Conservation (phyloP, 441 rosid species). For the Jatropha multifida region DNA sequence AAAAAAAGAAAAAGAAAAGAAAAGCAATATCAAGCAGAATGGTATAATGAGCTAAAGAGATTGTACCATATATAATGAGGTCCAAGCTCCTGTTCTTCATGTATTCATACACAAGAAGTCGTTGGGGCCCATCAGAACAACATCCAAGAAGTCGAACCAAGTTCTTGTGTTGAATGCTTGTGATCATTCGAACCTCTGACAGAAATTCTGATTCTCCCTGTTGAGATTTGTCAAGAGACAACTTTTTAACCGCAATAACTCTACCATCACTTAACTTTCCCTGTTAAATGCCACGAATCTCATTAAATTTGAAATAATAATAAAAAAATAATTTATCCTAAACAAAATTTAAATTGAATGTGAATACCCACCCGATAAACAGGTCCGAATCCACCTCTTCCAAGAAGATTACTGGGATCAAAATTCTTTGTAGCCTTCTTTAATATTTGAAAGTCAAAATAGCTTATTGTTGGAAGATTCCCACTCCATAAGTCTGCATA, state of each 20-base stretch:
- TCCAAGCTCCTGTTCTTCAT: slow-evolving; percentile 61
- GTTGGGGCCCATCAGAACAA: slow-evolving; percentile 52
- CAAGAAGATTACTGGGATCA: slow-evolving; percentile 30
- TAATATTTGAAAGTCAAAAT: slow-evolving; percentile 29
- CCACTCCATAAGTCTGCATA: slow-evolving; percentile 40
- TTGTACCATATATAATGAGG: slow-evolving; percentile 45
- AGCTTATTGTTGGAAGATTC: slow-evolving; percentile 37
- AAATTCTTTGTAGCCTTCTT: slow-evolving; percentile 33
- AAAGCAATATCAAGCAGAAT: too few species aligned
- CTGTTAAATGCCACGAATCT: slow-evolving; percentile 24
- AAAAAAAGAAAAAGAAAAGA: too few species aligned
- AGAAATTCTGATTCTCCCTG: slow-evolving; percentile 81
- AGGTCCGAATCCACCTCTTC: slow-evolving; percentile 35
- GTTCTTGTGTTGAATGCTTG: slow-evolving; percentile 55
- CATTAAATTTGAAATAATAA: too few species aligned
- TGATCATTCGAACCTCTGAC: slow-evolving; percentile 70
- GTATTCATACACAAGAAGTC: slow-evolving; percentile 57
- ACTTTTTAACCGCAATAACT: slow-evolving; percentile 57
- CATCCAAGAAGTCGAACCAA: slow-evolving; percentile 54
- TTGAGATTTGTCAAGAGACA: slow-evolving; percentile 58
- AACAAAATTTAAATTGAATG: too few species aligned
- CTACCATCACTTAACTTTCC: slow-evolving; percentile 57
- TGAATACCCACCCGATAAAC: slow-evolving; percentile 31
- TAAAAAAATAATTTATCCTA: too few species aligned
- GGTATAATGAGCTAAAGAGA: background rate